These are phyloP conservation scores for Scheffersomyces illinoinensis DNA, from an alignment of 1,139 yeast genomes.

Conservation along the genomic window DNA sequence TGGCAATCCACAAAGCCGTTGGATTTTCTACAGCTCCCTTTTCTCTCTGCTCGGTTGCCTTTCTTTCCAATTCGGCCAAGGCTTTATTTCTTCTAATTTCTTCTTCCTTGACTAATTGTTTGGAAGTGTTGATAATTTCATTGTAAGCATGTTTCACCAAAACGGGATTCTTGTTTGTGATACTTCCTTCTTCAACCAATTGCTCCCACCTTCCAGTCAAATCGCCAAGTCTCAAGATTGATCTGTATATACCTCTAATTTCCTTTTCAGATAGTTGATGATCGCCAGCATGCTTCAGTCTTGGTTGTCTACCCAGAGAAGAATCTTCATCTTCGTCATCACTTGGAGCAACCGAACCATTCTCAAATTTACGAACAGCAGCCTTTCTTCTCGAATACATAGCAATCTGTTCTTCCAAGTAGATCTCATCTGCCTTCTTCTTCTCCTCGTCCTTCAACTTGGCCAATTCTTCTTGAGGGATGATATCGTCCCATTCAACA, in stretches of 20 bases:
- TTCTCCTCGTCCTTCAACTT: slow-evolving; percentile 91
- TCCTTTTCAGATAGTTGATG: slow-evolving; percentile 80
- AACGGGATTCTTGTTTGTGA: slow-evolving; percentile 85
- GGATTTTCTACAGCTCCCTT: slow-evolving; percentile 37
- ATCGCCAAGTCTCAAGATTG: slow-evolving; percentile 82
- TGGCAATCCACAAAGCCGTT: slow-evolving; percentile 53
- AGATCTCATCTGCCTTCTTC: slow-evolving; percentile 81
- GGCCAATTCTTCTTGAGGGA: slow-evolving; percentile 90
- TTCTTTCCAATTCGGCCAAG: slow-evolving; percentile 59
- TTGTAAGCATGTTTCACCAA: slow-evolving; percentile 72
- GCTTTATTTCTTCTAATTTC: slow-evolving; percentile 60
- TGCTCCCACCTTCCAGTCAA: slow-evolving; percentile 81
- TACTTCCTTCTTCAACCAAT: slow-evolving; percentile 84
- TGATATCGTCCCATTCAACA: slow-evolving; percentile 98
- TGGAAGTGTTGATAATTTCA: slow-evolving; percentile 66
- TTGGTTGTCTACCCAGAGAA: slow-evolving; percentile 22
- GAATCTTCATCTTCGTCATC: slow-evolving; percentile 45
- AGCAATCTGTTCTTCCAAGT: slow-evolving; percentile 85
- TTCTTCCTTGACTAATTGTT: slow-evolving; percentile 63
- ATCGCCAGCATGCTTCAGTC: slow-evolving; percentile 42
- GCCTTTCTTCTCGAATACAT: slow-evolving; percentile 81
- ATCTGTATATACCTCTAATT: slow-evolving; percentile 80
- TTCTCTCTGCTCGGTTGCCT: slow-evolving; percentile 57
- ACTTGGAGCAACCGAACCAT: slow-evolving; percentile 15
- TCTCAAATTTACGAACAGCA: slow-evolving; percentile 56